Base-by-base conservation (phyloP, 352 stramenopile genomes). In the Globisporangium nodosum region DNA sequence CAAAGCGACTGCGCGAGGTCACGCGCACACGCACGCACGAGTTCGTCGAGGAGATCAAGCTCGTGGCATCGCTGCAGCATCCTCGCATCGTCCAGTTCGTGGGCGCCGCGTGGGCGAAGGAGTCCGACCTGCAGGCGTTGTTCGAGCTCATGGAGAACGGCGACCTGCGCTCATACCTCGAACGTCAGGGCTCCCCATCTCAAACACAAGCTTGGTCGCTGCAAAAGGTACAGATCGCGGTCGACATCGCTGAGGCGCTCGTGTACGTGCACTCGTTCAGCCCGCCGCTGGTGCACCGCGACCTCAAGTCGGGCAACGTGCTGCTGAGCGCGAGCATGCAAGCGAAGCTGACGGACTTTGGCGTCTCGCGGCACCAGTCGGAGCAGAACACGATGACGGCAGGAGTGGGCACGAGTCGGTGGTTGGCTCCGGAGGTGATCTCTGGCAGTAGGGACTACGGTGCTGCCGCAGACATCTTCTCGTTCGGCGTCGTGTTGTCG, bases 401-500 rank as follows among this genome's bases (percentile, higher is more conserved):
- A 12, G 37, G 37, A 0, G 9, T 42, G 9, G 37, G 37, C 37
- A 42, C 37, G 37, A 42, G 37, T 42, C 37, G 37, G 4, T 42
- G 37, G 37, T 12, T 42, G 37, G 37, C 37, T 12, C 37, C 37
- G 37, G 37, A 42, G 37, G 37, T 42, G 37, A 42, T 42, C 37
- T 24, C 21, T 24, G 21, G 21, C 21, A 0, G 21, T 24, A 24
- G 21, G 21, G 21, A 24, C 21, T 24, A 24, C 21, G 21, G 21
- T 24, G 21, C 21, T 24, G 21, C 21, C 21, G 21, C 21, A 24
- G 67, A 71, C 21, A 52, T 67, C 21, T 67, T 64, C 64, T 92
- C 83, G 24, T 72, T 96, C 24, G 88, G 87, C 35, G 78, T 96
- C 33, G 84, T 94, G 37, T 65, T 94, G 6, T 87, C 78, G 5